Percentiles rank a stretch among this genome's conserved stretches.
Evolutionary conservation across 2,329 filamentous ascomycete species (phyloP).

Genomic region (Fusarium sacchari): DNA sequence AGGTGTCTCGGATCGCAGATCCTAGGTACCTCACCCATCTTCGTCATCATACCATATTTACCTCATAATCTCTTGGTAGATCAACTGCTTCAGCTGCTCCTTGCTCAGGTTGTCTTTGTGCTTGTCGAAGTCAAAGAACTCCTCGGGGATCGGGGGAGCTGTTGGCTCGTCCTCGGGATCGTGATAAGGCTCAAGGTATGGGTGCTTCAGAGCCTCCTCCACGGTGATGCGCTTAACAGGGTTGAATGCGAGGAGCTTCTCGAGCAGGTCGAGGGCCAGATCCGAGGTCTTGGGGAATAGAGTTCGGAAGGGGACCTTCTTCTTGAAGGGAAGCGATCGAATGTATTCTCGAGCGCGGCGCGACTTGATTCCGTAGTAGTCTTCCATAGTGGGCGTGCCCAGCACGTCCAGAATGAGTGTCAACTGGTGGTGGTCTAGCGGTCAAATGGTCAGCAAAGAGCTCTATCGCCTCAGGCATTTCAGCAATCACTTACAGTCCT

Average conservation of each 20-base stretch:
- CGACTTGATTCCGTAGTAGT: conserved; percentile 99
- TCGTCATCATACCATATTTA: conserved; percentile 44
- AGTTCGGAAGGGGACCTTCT: conserved; percentile 97
- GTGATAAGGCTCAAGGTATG: conserved; percentile 98
- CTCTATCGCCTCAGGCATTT: not conserved
- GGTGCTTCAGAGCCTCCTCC: conserved; percentile 95
- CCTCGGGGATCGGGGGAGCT: conserved; percentile 94
- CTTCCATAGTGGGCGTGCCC: conserved; percentile 98
- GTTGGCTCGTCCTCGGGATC: conserved; percentile 98
- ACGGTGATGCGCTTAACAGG: conserved; percentile 98
- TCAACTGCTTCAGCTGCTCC: conserved; percentile 96
- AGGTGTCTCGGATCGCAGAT: conserved; percentile 18
- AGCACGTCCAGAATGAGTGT: conserved; percentile 97
- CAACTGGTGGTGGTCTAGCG: conserved; percentile 91
- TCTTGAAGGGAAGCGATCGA: conserved; percentile 97
- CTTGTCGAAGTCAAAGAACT: conserved; percentile 99
- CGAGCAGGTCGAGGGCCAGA: conserved; percentile 88
- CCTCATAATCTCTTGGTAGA: conserved; percentile 95
- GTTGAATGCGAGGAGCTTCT: conserved; percentile 97
- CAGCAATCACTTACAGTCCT: conserved; percentile 79
- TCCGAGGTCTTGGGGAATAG: conserved; percentile 99
- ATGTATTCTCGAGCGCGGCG: conserved; percentile 98
- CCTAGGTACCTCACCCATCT: conserved; percentile 1
- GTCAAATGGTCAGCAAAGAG: conserved; percentile 6
- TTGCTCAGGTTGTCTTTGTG: conserved; percentile 99